Evolutionary conservation across 768 basidiomycete genomes (phyloP), one percentile per base, ranked within the genome.

Genomic region (Boletales sp.): DNA sequence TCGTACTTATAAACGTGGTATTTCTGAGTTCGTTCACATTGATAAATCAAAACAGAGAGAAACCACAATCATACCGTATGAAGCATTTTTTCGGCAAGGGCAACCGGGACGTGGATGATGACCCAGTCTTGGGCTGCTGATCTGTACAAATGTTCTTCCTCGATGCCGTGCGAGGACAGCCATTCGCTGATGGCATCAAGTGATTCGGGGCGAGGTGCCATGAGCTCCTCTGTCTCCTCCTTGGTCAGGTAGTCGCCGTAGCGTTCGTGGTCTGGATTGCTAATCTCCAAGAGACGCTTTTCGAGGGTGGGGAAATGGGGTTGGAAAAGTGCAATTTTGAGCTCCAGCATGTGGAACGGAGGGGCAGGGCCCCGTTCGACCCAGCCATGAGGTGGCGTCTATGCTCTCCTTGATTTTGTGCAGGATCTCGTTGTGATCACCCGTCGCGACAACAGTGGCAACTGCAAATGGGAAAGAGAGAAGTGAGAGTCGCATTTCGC

Each of bases 91-190:
- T 90, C 87, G 0, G 81, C 86, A 25, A 81, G 54, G 31, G 69
- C 57, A 41, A 90, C 73, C 0, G 85, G 78, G 8, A 87, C 68
- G 14, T 65, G 78, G 36, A 87, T 62, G 8, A 73, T 80, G 13
- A 87, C 69, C 87, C 86, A 90, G 54, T 88, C 87, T 44, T 78
- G 74, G 0, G 86, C 84, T 3, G 83, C 75, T 13, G 86, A 85
- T 11, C 80, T 78, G 39, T 67, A 55, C 17, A 81, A 55, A 48
- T 77, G 72, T 34, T 72, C 62, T 40, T 78, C 76, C 13, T 58
- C 52, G 19, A 88, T 66, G 30, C 81, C 84, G 50, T 84, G 74
- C 3, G 72, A 72, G 0, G 67, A 69, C 14, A 89, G 71, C 86
- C 87, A 90, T 55, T 76, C 73, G 35, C 79, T 71, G 30, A 89